Base-by-base conservation (phyloP, 768 basidiomycete genomes). In the Neoboletus magnificus region DNA sequence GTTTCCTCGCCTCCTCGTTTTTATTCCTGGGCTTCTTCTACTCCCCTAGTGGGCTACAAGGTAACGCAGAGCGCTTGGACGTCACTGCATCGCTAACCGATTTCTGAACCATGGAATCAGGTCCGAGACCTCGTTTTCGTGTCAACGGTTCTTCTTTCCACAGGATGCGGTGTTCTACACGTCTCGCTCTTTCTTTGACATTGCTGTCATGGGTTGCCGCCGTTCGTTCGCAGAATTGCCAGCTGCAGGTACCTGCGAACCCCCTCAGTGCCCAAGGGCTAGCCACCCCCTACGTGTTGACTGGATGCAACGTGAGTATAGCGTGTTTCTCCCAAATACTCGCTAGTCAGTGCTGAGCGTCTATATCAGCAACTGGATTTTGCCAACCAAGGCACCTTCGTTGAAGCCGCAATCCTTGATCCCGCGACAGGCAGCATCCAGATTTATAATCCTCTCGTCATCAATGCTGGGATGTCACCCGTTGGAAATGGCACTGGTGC, bases 331-430 rank as follows among this genome's bases (percentile, higher is more conserved):
- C 30, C 32, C 3, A n/a, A 15, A 3, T 29, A 0, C 22, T 13
- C n/a, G 10, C 9, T 5, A 1, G 8, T 37, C 25, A 23, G 29
- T 23, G 18, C 35, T 46, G 23, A 56, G 5, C 4, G 5, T 25
- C 16, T n/a, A n/a, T 33, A 20, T 48, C 23, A 67, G 66, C 66
- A 68, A 68, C 3, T 69, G 2, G 55, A 68, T 39, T 68, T 69
- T 42, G 58, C 68, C 16, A 57, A 68, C 22, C 30, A 68, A 48
- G 66, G 66, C 0, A 43, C 27, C 35, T 68, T 68, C 22, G 66
- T 69, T 5, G 66, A 68, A 43, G 66, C 68, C 1, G 67, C 60
- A n/a, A 69, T 68, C 32, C 57, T 69, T 15, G 66, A 69, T 54
- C 67, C 67, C 3, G 57, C 65, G 5, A 69, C 66, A 16, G 67